Conservation (phyloP, 192 early-diverging fungal species). For the Rhizoclosmatium sp. region DNA sequence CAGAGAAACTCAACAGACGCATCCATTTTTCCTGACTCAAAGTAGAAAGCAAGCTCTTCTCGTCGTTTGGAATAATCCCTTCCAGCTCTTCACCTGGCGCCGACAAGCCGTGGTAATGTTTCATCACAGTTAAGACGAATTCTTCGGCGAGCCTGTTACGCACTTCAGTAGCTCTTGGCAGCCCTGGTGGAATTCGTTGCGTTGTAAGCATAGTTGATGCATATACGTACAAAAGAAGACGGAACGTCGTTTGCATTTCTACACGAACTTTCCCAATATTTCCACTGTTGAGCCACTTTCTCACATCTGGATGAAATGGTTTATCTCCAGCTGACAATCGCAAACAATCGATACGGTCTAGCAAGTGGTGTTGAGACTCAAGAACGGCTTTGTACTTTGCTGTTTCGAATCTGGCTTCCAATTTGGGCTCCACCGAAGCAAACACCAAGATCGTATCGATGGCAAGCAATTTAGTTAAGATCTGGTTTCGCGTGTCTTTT, state of each 20-base stretch:
- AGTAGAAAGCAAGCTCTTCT: background rate
- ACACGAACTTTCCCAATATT: background rate
- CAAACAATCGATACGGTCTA: slow-evolving; percentile 30
- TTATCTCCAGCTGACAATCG: slow-evolving; percentile 14
- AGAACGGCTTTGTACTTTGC: slow-evolving; percentile 29
- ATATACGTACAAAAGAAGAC: slow-evolving; percentile 22
- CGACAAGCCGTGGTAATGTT: background rate
- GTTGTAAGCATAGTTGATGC: slow-evolving; percentile 24
- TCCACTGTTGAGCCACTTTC: slow-evolving; percentile 4
- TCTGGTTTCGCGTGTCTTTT: slow-evolving; percentile 19
- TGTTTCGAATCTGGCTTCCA: slow-evolving; percentile 17
- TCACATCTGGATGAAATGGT: slow-evolving; percentile 3
- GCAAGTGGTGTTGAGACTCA: background rate
- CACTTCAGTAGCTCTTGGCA: slow-evolving; percentile 29
- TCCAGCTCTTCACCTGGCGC: background rate
- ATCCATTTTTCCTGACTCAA: slow-evolving; percentile 26
- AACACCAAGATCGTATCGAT: slow-evolving; percentile 35
- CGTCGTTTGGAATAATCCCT: slow-evolving; percentile 4
- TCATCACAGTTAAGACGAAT: slow-evolving; percentile 19
- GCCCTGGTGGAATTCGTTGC: slow-evolving; percentile 22
- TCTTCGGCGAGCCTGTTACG: slow-evolving; percentile 17
- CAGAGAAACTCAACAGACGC: slow-evolving; percentile 22
- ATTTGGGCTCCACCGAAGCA: slow-evolving; percentile 34
- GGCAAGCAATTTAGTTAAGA: slow-evolving; percentile 14
- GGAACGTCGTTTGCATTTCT: slow-evolving; percentile 21